Evolutionary conservation across 371 early-diverging fungal genomes (phyloP).

Genomic region (Dinochytrium kinnereticum): DNA sequence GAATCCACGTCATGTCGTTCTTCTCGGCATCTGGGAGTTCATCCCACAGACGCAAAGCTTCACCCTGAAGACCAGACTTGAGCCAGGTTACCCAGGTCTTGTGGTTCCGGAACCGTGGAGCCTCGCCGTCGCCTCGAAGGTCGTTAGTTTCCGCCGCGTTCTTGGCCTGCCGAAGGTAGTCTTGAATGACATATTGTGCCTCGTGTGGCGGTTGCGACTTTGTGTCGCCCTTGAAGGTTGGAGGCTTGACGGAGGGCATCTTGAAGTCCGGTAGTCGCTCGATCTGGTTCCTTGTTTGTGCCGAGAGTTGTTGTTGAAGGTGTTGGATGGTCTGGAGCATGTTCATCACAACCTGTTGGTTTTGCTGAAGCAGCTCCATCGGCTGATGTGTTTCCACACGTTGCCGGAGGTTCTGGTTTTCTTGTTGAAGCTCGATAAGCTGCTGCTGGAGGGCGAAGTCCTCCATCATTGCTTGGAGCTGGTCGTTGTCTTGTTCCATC

Average conservation of each 20-base stretch:
- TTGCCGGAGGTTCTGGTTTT: no score
- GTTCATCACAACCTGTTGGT: no score
- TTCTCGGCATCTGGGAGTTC: not conserved
- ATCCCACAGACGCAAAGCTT: not conserved
- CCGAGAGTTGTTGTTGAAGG: not conserved
- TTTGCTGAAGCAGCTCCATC: no score
- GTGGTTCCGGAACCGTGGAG: not conserved
- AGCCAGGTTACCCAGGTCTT: not conserved
- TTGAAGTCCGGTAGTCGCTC: not conserved
- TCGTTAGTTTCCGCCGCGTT: not conserved
- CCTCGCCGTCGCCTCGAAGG: not conserved
- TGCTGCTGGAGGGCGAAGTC: no score
- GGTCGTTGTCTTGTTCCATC: no score
- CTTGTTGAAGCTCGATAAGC: no score
- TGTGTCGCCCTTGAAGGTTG: constrained; percentile 1
- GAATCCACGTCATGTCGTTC: not conserved
- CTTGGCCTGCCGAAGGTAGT: not conserved
- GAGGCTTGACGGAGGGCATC: constrained; percentile 9
- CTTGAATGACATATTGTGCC: not conserved
- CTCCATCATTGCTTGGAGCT: no score
- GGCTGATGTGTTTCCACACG: no score
- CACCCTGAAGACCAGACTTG: not conserved
- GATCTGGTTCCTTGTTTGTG: not conserved
- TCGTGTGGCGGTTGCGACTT: not conserved
- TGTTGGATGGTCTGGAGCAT: not conserved